phyloP scores from a whole-genome alignment of 2,329 filamentous ascomycete species.

The Fusarium dlaminii region DNA sequence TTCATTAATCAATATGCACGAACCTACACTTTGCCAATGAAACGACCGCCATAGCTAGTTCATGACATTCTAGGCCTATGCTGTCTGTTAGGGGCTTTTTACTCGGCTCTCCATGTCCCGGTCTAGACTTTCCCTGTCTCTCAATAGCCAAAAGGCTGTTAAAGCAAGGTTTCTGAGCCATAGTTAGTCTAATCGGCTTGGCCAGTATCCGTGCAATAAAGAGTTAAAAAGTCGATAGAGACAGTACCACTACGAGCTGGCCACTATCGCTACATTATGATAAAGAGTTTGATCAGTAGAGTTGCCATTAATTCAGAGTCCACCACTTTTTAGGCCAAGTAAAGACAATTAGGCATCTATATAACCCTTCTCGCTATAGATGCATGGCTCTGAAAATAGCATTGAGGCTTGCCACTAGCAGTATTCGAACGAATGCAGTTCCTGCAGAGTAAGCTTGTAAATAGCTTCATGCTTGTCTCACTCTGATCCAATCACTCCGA shows the following conservation, averaged over 20 bases:
- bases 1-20: not conserved
- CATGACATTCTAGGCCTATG: not conserved
- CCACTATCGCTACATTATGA: too few relatives aligned
- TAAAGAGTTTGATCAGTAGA: not conserved
- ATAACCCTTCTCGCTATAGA: not conserved
- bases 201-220: not conserved
- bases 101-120: not conserved
- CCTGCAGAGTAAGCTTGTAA: not conserved
- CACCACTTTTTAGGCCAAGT: not conserved
- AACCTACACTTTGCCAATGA: not conserved
- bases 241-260: not conserved
- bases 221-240: not conserved
- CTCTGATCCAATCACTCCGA: too few relatives aligned
- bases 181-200: not conserved
- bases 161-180: not conserved
- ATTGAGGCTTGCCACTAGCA: not conserved
- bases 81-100: not conserved
- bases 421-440: not conserved
- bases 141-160: not conserved
- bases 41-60: rapidly evolving
- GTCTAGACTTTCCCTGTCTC: not conserved
- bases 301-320: not conserved
- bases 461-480: not conserved
- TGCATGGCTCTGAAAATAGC: not conserved
- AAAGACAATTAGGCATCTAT: not conserved